Base-by-base conservation (phyloP, 306 rosid genomes). In the Malus asiatica region DNA sequence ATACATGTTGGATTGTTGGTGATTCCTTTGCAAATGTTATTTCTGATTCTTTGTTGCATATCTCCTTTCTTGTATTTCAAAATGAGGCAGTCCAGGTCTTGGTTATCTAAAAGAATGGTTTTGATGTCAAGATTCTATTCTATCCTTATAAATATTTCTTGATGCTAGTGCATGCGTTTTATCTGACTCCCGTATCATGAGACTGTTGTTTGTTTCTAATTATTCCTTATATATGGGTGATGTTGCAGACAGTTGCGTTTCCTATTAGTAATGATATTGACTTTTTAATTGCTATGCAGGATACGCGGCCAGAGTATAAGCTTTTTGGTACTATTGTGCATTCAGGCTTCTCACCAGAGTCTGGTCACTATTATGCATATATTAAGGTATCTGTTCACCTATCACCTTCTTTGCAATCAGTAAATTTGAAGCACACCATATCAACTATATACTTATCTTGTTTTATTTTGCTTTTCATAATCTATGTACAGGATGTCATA, bases 341-440 rank as follows among this genome's bases (percentile, higher is more conserved):
- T 84, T 92, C 99, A 29, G 99, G 99, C 78, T 89, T 87, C 81
- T 96, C 99, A 48, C 97, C 90, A 0, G 98, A 96, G 38, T 93
- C 99, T 83, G 99, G 99, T 81, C 99, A 96, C 80, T 96, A 96
- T 87, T 96, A 93, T 30, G 91, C 99, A 44, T 96, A 96, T 81
- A 86, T 96, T 72, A 96, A 96, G 99, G 99, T 96, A 42, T 82
- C 44, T 25, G 20, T 42, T 8, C 40, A 46, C 52, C 18, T 40
- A 4, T 44, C 51, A 5, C 63, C 27, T 46, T 71, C 10, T 33
- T 5, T 74, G 74, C 12, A 48, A 46, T 62, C 42, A 29, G 25
- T 35, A 66, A 67, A n/a, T 9, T 53, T 42, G 33, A 30, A 33
- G 66, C 44, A 63, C 62, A 42, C 45, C 11, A 40, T 5, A 62